Percentiles rank a stretch among this genome's conserved stretches.
Conservation (phyloP, 805 yeast genomes). For the Nakazawaea pomicola region DNA sequence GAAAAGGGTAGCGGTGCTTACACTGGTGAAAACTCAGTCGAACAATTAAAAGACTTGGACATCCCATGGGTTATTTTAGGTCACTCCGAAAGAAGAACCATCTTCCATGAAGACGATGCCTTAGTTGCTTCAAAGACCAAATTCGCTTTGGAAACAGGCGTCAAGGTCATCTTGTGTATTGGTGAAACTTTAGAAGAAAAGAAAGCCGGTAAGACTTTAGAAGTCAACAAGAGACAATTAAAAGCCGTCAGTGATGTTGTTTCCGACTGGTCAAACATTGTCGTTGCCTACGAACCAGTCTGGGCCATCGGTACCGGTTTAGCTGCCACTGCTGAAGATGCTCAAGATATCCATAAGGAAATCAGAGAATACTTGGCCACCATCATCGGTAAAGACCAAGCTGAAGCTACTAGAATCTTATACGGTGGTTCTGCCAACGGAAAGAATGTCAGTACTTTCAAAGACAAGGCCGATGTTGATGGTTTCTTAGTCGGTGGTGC, state of each 20-base stretch:
- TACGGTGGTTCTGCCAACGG: slow-evolving; percentile 99
- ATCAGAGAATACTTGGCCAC: slow-evolving; percentile 80
- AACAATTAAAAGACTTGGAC: slow-evolving; percentile 84
- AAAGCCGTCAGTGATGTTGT: slow-evolving; percentile 80
- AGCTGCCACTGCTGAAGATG: slow-evolving; percentile 98
- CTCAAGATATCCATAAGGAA: slow-evolving; percentile 88
- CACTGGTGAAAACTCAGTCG: slow-evolving; percentile 96
- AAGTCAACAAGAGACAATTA: slow-evolving; percentile 85
- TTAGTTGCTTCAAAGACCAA: slow-evolving; percentile 90
- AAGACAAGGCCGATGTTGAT: slow-evolving; percentile 89
- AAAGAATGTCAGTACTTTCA: slow-evolving; percentile 84
- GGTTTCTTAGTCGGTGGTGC: slow-evolving; percentile 99
- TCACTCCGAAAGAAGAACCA: slow-evolving; percentile 97
- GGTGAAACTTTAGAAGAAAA: slow-evolving; percentile 98
- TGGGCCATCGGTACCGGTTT: slow-evolving; percentile 99
- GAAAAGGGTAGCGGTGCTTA: slow-evolving; percentile 89
- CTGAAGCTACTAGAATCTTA: slow-evolving; percentile 79
- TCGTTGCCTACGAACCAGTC: slow-evolving; percentile 98
- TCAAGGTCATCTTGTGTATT: slow-evolving; percentile 90
- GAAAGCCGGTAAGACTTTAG: slow-evolving; percentile 80
- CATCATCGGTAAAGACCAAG: slow-evolving; percentile 74
- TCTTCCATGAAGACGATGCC: slow-evolving; percentile 86
- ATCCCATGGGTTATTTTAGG: slow-evolving; percentile 95
- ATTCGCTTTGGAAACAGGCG: slow-evolving; percentile 86
- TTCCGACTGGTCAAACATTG: slow-evolving; percentile 86